These are phyloP conservation scores for Geosmithia putterillii DNA, from an alignment of 2,329 filamentous ascomycete species.

Conservation along the genomic window DNA sequence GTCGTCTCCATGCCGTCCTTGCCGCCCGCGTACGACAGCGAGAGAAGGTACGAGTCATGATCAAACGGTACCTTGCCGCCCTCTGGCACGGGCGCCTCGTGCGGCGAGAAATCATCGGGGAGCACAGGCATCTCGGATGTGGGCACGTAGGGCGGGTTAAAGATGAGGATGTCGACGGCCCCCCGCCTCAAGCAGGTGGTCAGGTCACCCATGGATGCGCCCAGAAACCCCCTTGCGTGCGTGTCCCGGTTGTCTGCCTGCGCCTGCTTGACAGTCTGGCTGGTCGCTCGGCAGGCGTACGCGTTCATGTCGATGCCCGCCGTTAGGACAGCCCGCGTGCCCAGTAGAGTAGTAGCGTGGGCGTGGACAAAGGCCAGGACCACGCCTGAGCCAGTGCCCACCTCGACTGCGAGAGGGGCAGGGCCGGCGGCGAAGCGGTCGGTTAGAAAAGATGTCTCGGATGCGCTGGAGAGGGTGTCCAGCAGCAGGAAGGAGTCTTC, in stretches of 20 bases:
- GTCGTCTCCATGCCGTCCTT: constrained; percentile 90
- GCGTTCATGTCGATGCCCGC: constrained; percentile 76
- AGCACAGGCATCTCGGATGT: constrained; percentile 59
- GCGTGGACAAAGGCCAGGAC: constrained; percentile 82
- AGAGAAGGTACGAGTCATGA: constrained; percentile 70
- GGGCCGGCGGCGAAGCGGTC: constrained; percentile 39
- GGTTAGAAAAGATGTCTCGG: constrained; percentile 58
- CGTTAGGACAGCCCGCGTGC: constrained; percentile 55
- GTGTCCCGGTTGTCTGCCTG: constrained; percentile 16
- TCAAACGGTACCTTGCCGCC: constrained; percentile 42
- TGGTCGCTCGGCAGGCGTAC: constrained; percentile 68
- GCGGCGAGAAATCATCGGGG: constrained; percentile 15
- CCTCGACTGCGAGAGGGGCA: constrained; percentile 61
- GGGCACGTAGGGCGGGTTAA: constrained; percentile 96
- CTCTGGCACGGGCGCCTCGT: constrained; percentile 5
- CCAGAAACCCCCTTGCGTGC: constrained; percentile 43
- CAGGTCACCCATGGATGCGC: constrained; percentile 60
- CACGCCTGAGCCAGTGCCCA: constrained; percentile 86
- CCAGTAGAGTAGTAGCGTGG: constrained; percentile 61
- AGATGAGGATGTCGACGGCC: constrained; percentile 71
- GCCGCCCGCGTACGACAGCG: constrained; percentile 82
- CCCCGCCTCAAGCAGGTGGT: constrained; percentile 43
- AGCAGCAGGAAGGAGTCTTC: constrained; percentile 93
- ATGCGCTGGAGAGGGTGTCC: constrained; percentile 68
- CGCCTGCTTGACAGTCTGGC: constrained; percentile 50